Conservation (phyloP, 768 basidiomycete species). For the Baorangia bicolor region DNA sequence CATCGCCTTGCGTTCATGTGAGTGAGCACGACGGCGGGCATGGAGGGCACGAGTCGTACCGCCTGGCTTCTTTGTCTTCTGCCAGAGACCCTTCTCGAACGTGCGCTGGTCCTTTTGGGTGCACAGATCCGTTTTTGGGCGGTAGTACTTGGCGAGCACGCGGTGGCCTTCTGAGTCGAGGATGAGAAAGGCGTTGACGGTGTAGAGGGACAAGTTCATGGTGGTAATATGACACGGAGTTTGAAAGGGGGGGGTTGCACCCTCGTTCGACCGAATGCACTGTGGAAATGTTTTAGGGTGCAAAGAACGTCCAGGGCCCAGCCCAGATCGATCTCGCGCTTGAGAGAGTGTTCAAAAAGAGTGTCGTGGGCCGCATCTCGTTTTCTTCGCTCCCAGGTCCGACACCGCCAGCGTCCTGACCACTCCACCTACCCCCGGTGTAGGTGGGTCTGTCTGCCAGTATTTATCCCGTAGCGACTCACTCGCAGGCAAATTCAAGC, state of each 20-base stretch:
- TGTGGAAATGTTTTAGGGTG: slow-evolving; percentile 21
- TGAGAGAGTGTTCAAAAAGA: slow-evolving; percentile 19
- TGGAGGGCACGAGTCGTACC: slow-evolving; percentile 48
- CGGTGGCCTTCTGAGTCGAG: slow-evolving; percentile 96
- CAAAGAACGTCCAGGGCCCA: slow-evolving; percentile 1
- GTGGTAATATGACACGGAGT: slow-evolving; percentile 16
- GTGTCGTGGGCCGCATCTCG: slow-evolving; percentile 29
- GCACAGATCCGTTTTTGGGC: too few relatives aligned
- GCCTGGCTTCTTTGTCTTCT: slow-evolving; percentile 93
- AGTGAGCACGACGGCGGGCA: background rate
- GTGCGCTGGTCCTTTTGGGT: slow-evolving; percentile 90
- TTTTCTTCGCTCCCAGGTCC: slow-evolving; percentile 49
- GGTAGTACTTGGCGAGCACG: slow-evolving; percentile 94
- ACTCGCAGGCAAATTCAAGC: slow-evolving; percentile 7
- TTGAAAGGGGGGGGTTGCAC: slow-evolving; percentile 8
- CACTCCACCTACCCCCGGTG: slow-evolving; percentile 43
- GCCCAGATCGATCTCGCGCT: slow-evolving; percentile 15
- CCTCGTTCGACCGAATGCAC: slow-evolving; percentile 11
- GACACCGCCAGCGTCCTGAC: slow-evolving; percentile 39
- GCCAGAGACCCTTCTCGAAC: slow-evolving; percentile 94
- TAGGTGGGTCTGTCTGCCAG: slow-evolving; percentile 44
- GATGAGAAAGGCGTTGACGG: slow-evolving; percentile 82
- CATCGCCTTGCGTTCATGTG: slow-evolving; percentile 62
- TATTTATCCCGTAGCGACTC: background rate
- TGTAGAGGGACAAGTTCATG: slow-evolving; percentile 85